Conservation (phyloP, 2,329 filamentous ascomycete genomes). For the Venturia pyrina region DNA sequence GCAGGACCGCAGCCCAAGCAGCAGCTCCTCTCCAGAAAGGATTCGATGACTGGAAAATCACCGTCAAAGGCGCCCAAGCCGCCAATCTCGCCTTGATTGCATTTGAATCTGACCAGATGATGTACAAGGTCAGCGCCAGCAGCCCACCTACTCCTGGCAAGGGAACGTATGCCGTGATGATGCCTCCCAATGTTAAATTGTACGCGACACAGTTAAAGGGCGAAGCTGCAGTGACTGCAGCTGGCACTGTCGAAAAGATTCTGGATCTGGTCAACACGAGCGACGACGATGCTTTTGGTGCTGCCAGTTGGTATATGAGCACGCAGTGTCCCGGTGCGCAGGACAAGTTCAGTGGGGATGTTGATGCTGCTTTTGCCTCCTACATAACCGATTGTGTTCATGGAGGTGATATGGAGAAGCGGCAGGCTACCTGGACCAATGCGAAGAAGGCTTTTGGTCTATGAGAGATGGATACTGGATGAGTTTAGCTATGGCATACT, state of each 20-base stretch:
- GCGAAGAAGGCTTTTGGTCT: slow-evolving; percentile 27
- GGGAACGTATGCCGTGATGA: slow-evolving; percentile 62
- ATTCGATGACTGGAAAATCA: slow-evolving; percentile 49
- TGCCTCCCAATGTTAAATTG: slow-evolving; percentile 41
- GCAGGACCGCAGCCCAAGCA: slow-evolving; percentile 54
- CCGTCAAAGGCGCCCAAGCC: slow-evolving; percentile 50
- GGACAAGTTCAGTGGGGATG: slow-evolving; percentile 19
- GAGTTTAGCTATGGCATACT: too few species aligned
- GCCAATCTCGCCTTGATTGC: slow-evolving; percentile 61
- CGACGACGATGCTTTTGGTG: slow-evolving; percentile 45
- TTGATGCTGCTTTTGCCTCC: slow-evolving; percentile 37
- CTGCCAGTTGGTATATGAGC: slow-evolving; percentile 51
- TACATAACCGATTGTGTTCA: slow-evolving; percentile 47
- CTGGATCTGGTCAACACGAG: slow-evolving; percentile 39
- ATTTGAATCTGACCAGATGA: slow-evolving; percentile 60
- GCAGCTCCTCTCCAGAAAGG: slow-evolving; percentile 46
- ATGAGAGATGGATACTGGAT: background rate
- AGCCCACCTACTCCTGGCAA: slow-evolving; percentile 49
- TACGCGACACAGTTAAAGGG: slow-evolving; percentile 42
- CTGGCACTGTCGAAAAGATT: slow-evolving; percentile 30
- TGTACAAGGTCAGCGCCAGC: slow-evolving; percentile 59
- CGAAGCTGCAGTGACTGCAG: slow-evolving; percentile 20
- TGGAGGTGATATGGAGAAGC: slow-evolving; percentile 35
- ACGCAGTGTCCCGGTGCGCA: slow-evolving; percentile 36
- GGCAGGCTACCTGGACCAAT: slow-evolving; percentile 40